Base-by-base conservation (phyloP, 2,329 filamentous ascomycete species). In the Hypomyces perniciosus region DNA sequence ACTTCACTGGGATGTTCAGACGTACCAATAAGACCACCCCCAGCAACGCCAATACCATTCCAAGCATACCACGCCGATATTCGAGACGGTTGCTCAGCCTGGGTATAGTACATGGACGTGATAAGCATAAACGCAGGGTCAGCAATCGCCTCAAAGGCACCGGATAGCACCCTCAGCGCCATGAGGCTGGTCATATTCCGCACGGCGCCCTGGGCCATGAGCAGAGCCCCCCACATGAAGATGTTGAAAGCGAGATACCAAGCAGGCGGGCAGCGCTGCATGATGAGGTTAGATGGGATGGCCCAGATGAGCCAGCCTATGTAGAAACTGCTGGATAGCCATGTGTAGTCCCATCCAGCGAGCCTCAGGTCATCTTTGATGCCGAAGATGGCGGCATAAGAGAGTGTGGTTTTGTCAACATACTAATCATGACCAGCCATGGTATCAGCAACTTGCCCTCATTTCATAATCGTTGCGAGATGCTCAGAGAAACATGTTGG, bases 341-440 rank as follows among this genome's bases (percentile, higher is more conserved):
- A 69, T 0, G 69, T 78, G 58, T 85, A 85, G 54, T 84, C 69
- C 0, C 74, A 72, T 1, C 79, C 79, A n/a, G 73, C 68, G 1
- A 85, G 69, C 10, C 74, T 56, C 7, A 85, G 70, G 54, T 83
- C 81, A 2, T 82, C 73, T 26, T 73, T 71, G 53, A 86, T 78
- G 1, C 81, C 81, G 52, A 85, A 84, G 45, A 86, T 80, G 20
- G 83, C 81, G 0, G 83, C 82, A 56, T 84, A 85, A 1, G 75
- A 80, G 8, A 82, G 65, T 0, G 76, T 81, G 0, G 79, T 82
- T 68, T 82, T 68, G 34, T 67, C 64, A 13, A 65, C 64, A 42
- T 64, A 71, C 55, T 55, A 30, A 20, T 20, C 20, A 20, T 20
- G 3, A 20, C 20, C 20, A 2, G 13, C 26, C 12, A 30, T 12